A percentile compares a stretch with the other conserved stretches of the same genome.
Conservation (phyloP, 2,329 filamentous ascomycete species). For the Aspergillus pseudonomiae region DNA sequence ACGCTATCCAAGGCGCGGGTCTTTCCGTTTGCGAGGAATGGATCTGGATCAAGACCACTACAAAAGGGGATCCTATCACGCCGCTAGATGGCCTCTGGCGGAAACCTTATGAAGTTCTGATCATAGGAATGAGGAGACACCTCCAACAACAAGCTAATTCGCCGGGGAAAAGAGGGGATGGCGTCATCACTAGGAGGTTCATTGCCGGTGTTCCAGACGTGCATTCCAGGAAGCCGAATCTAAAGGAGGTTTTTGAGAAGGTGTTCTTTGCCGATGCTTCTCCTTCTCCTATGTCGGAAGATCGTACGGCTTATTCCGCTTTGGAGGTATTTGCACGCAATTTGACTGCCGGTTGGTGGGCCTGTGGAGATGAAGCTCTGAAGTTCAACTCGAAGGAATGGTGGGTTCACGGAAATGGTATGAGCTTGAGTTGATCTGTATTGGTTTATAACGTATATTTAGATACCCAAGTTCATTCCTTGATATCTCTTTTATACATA, state of each 20-base stretch:
- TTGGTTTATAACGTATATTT: background rate
- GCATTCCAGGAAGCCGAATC: slow-evolving; percentile 66
- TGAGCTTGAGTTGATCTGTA: background rate
- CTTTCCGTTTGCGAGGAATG: slow-evolving; percentile 61
- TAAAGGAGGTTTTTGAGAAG: slow-evolving; percentile 58
- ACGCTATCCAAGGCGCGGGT: slow-evolving; percentile 48
- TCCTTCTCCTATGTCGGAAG: background rate
- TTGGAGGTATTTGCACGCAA: slow-evolving; percentile 65
- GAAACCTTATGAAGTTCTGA: slow-evolving; percentile 64
- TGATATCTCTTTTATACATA: background rate
- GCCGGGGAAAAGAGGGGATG: slow-evolving; percentile 4
- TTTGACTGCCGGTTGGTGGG: slow-evolving; percentile 63
- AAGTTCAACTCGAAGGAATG: slow-evolving; percentile 60
- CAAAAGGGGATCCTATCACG: slow-evolving; percentile 55
- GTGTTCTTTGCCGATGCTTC: slow-evolving; percentile 40
- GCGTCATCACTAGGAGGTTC: slow-evolving; percentile 48
- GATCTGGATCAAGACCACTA: slow-evolving; percentile 65
- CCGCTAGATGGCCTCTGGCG: slow-evolving; percentile 58
- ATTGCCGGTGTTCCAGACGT: slow-evolving; percentile 64
- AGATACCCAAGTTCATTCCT: background rate
- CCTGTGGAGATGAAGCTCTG: slow-evolving; percentile 64
- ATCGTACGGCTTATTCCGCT: slow-evolving; percentile 48
- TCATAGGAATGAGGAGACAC: slow-evolving; percentile 45
- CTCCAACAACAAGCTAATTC: slow-evolving; percentile 23
- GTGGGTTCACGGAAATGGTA: slow-evolving; percentile 45